Evolutionary conservation across 2,329 filamentous ascomycete species (phyloP).

Genomic region (Myotisia sp.): DNA sequence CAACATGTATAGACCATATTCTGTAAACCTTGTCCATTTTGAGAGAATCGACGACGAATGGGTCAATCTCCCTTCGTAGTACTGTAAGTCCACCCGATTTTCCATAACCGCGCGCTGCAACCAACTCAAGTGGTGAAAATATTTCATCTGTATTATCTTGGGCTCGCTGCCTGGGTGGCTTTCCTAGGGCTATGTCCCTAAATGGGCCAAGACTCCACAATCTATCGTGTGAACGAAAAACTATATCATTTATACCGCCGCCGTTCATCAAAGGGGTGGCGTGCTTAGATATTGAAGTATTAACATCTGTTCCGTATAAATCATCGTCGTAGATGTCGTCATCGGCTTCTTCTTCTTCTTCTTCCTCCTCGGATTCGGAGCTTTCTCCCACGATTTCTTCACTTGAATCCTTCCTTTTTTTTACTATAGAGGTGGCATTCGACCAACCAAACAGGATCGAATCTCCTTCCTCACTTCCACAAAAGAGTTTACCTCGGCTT

Average conservation of each 20-base stretch:
- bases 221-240: slow-evolving; percentile 62
- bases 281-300: slow-evolving; percentile 9
- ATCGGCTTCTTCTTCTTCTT: slow-evolving; percentile 40
- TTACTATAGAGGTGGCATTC: slow-evolving; percentile 45
- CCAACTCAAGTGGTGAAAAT: slow-evolving; percentile 35
- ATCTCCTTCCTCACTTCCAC: slow-evolving; percentile 73
- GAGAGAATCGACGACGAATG: slow-evolving; percentile 54
- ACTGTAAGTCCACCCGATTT: slow-evolving; percentile 56
- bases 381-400: slow-evolving; percentile 17
- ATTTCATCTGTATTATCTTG: slow-evolving; percentile 31
- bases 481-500: slow-evolving; percentile 56
- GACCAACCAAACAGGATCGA: slow-evolving; percentile 72
- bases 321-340: slow-evolving; percentile 46
- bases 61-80: slow-evolving; percentile 63
- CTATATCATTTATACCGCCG: slow-evolving; percentile 40
- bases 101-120: slow-evolving; percentile 41
- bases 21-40: slow-evolving; percentile 59
- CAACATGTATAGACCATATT: slow-evolving; percentile 61
- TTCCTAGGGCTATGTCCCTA: slow-evolving; percentile 57
- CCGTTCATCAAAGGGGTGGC: slow-evolving; percentile 14
- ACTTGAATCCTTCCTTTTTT: slow-evolving; percentile 41
- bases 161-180: slow-evolving; percentile 26
- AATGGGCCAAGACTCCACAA: slow-evolving; percentile 69
- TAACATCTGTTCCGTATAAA: slow-evolving; percentile 28
- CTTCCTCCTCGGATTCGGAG: slow-evolving; percentile 39